A percentile compares a stretch with the other conserved stretches of the same genome.
These are phyloP conservation scores for Hygrophila difformis DNA, from an alignment of 257 asterid species.

Conservation along the genomic window DNA sequence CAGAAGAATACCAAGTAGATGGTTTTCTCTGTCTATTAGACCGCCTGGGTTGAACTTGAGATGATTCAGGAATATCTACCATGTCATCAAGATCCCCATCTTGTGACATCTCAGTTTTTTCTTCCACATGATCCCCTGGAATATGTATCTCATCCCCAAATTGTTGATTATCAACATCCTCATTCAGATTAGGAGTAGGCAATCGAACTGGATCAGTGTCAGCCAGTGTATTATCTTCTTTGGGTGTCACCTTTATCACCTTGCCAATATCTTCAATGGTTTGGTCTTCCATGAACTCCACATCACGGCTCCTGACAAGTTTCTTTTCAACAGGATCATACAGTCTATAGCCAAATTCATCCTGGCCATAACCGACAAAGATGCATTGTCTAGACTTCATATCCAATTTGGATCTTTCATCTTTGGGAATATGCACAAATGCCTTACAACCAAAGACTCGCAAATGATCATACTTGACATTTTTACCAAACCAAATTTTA, in stretches of 20 bases:
- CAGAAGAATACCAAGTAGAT: neutral
- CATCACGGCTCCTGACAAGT: conserved; percentile 11
- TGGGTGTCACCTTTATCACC: neutral
- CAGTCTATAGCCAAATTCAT: conserved; percentile 7
- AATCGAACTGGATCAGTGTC: neutral
- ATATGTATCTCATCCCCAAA: neutral
- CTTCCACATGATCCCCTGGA: too few relatives aligned
- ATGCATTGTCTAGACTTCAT: conserved; percentile 10
- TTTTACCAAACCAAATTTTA: neutral
- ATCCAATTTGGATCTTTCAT: conserved; percentile 13
- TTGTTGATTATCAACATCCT: neutral
- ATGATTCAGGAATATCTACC: neutral
- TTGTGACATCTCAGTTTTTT: too few relatives aligned
- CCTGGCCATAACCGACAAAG: neutral
- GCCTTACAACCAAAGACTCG: conserved; percentile 10
- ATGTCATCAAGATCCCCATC: neutral
- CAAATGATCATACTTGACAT: neutral
- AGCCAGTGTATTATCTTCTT: neutral
- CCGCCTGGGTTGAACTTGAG: neutral
- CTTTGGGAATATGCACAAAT: conserved; percentile 13
- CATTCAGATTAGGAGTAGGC: neutral
- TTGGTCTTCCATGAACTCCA: conserved; percentile 7
- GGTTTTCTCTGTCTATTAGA: neutral
- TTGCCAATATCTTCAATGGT: neutral
- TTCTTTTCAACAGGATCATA: conserved; percentile 5